Conservation (phyloP, 1,284 basidiomycete genomes). For the Rhodotorula sp. region DNA sequence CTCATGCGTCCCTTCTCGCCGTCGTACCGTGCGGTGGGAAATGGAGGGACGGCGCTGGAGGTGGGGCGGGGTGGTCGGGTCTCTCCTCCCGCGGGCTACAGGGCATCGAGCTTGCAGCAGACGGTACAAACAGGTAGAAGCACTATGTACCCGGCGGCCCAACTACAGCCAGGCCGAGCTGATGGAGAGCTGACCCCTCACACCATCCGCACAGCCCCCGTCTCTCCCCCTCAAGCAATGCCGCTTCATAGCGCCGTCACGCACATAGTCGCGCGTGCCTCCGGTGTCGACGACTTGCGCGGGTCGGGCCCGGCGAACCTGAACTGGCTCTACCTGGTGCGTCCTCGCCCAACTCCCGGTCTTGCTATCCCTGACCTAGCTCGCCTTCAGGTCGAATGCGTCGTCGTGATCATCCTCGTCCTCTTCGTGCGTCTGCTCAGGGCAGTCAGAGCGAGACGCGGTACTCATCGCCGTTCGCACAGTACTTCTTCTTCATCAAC, state of each 20-base stretch:
- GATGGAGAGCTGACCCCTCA: no score
- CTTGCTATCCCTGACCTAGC: not conserved
- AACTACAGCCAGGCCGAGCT: no score
- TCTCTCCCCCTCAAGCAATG: not conserved
- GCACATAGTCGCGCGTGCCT: not conserved
- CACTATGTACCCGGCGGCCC: no score
- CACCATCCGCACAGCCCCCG: not conserved
- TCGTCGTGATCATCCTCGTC: slow-evolving; percentile 69
- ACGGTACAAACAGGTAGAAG: no score
- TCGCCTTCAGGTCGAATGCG: slow-evolving; percentile 61
- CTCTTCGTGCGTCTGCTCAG: slow-evolving; percentile 44
- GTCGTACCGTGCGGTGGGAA: no score
- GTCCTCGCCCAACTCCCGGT: not conserved
- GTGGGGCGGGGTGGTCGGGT: no score
- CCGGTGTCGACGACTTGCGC: slow-evolving; percentile 1
- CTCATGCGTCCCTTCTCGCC: no score
- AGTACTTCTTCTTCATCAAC: slow-evolving; percentile 87
- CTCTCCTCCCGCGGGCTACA: no score
- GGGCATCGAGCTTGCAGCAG: no score
- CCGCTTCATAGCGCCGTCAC: not conserved
- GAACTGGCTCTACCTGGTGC: slow-evolving; percentile 50
- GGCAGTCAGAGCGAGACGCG: not conserved
- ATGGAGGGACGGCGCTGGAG: no score
- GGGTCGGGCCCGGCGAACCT: slow-evolving; percentile 23
- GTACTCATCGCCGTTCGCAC: not conserved